These are phyloP conservation scores for Trichoderma orchidacearum DNA, from an alignment of 495 filamentous ascomycete species.

Conservation along the genomic window DNA sequence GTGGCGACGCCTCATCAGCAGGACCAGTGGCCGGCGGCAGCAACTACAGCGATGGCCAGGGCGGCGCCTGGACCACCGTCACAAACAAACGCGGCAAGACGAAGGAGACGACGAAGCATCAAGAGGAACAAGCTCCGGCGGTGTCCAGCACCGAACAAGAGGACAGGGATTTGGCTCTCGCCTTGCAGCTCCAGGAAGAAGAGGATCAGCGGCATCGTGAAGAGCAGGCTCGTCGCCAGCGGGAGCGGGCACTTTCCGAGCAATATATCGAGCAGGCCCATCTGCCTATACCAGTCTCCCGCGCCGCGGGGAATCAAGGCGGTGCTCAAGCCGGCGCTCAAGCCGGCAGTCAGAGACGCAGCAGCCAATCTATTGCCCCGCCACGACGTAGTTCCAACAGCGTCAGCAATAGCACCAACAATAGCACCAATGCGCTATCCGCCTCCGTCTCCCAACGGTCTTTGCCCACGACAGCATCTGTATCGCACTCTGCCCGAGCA, in stretches of 20 bases:
- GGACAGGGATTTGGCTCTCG: slow-evolving; percentile 67
- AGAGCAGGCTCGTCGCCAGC: slow-evolving; percentile 30
- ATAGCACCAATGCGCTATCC: neutral
- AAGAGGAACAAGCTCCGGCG: slow-evolving; percentile 19
- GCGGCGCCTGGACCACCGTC: slow-evolving; percentile 37
- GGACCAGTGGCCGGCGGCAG: neutral
- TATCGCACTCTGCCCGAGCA: too few species aligned
- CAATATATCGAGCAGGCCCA: slow-evolving; percentile 40
- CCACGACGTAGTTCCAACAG: slow-evolving; percentile 16
- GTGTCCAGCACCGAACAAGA: slow-evolving; percentile 41
- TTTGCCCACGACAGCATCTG: neutral
- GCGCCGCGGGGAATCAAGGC: slow-evolving; percentile 2
- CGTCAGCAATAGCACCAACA: neutral
- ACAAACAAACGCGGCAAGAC: slow-evolving; percentile 19
- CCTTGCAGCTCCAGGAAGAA: slow-evolving; percentile 72
- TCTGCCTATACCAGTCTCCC: neutral
- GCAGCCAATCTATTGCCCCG: slow-evolving; percentile 7
- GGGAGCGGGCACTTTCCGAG: slow-evolving; percentile 35
- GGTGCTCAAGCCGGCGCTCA: slow-evolving; percentile 5
- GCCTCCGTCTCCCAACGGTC: neutral
- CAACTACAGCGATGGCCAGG: slow-evolving; percentile 14
- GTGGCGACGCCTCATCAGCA: slow-evolving; percentile 21
- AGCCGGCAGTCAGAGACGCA: slow-evolving; percentile 6
- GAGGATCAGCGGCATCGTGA: slow-evolving; percentile 53
- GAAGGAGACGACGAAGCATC: slow-evolving; percentile 9